Evolutionary conservation across 169 alveolate species (phyloP).

Genomic region (Plasmodium gonderi): DNA sequence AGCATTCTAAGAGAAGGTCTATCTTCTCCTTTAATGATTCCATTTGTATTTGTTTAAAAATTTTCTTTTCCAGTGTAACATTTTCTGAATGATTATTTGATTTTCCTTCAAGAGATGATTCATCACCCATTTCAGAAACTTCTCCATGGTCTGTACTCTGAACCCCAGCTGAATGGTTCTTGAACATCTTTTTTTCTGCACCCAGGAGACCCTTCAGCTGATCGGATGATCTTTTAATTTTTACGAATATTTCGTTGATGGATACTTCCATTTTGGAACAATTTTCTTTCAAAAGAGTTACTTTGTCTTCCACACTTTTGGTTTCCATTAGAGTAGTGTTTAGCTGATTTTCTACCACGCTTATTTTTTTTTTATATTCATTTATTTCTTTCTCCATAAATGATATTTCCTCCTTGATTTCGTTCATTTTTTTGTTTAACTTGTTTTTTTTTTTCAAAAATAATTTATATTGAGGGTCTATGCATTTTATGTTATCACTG

Average conservation of each 20-base stretch:
- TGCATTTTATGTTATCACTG: slow-evolving; percentile 51
- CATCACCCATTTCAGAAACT: neutral
- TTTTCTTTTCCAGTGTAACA: slow-evolving; percentile 51
- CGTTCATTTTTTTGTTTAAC: slow-evolving; percentile 53
- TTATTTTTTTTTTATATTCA: slow-evolving; percentile 26
- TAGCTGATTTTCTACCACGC: neutral
- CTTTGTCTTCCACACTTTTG: slow-evolving; percentile 30
- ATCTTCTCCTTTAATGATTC: slow-evolving; percentile 68
- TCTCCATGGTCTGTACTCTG: neutral
- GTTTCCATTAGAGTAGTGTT: neutral
- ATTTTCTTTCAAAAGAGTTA: slow-evolving; percentile 27
- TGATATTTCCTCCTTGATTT: slow-evolving; percentile 28
- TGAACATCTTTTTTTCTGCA: neutral
- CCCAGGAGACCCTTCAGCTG: slow-evolving; percentile 18
- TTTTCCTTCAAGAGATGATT: neutral
- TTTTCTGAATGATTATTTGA: neutral
- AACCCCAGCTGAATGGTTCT: neutral
- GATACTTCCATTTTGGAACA: slow-evolving; percentile 11
- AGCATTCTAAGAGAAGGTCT: slow-evolving; percentile 47
- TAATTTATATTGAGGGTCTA: slow-evolving; percentile 59
- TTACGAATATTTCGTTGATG: slow-evolving; percentile 40
- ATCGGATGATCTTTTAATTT: slow-evolving; percentile 59
- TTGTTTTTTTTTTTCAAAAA: slow-evolving; percentile 68
- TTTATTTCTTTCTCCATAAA: slow-evolving; percentile 20
- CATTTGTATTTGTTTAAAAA: slow-evolving; percentile 66